These are phyloP conservation scores for Trypanosoma mega DNA, from an alignment of 208 protist species.

Conservation along the genomic window DNA sequence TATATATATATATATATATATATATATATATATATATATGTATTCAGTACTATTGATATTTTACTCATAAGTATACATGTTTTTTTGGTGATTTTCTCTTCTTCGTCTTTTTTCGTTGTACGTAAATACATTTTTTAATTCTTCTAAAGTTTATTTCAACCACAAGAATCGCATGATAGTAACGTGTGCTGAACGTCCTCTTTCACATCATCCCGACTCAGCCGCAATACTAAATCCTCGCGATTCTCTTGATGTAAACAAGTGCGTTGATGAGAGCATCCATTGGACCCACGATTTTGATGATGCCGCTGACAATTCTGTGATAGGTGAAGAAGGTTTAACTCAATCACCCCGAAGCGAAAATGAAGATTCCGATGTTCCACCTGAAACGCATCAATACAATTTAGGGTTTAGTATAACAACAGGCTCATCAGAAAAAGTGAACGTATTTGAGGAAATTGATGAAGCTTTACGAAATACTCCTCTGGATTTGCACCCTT, in stretches of 20 bases:
- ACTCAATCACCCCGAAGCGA: conserved; percentile 16
- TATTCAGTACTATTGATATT: too few relatives aligned
- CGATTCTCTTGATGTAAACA: conserved; percentile 8
- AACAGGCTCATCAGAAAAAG: not conserved
- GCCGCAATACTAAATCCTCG: not conserved
- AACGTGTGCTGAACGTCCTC: not conserved
- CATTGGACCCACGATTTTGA: not conserved
- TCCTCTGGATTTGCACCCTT: conserved; percentile 30
- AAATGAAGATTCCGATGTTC: conserved; percentile 1
- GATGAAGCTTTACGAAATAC: conserved; percentile 6
- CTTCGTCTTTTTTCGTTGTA: too few relatives aligned
- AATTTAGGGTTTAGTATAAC: not conserved
- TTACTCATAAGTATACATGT: too few relatives aligned
- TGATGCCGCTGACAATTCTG: not conserved
- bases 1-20: too few relatives aligned
- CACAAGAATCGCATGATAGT: conserved; percentile 1
- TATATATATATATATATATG: too few relatives aligned
- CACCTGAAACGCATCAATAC: not conserved
- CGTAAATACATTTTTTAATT: conserved; percentile 9
- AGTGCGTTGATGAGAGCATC: not conserved
- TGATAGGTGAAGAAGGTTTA: conserved; percentile 3
- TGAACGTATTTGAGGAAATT: conserved; percentile 6
- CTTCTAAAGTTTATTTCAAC: conserved; percentile 15
- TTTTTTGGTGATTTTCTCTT: too few relatives aligned
- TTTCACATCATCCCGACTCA: not conserved